These are phyloP conservation scores for Solanum boliviense DNA, from an alignment of 257 asterid species.

Conservation along the genomic window DNA sequence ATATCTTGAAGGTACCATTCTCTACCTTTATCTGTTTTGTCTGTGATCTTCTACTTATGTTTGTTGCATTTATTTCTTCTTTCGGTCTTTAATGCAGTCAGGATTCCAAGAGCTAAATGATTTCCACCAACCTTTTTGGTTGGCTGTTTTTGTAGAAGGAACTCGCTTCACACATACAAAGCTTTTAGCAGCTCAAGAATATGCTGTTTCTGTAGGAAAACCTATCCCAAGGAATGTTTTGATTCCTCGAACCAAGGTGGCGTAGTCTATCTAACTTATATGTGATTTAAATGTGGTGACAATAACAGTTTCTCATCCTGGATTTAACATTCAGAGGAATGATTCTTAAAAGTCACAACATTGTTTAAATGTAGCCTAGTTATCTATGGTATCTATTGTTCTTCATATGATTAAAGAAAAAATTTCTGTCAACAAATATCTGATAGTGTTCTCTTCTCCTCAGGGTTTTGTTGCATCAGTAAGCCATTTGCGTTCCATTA, in stretches of 20 bases:
- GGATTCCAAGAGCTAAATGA: slow-evolving; percentile 37
- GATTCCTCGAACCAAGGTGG: slow-evolving; percentile 81
- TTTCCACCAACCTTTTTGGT: slow-evolving; percentile 64
- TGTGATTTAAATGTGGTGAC: background rate
- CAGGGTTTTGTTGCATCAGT: slow-evolving; percentile 87
- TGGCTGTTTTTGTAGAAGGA: slow-evolving; percentile 77
- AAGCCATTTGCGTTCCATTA: slow-evolving; percentile 47
- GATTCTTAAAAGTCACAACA: background rate
- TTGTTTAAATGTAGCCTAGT: background rate
- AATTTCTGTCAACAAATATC: background rate
- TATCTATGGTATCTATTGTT: background rate
- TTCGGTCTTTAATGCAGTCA: slow-evolving; percentile 37
- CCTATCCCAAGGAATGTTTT: slow-evolving; percentile 65
- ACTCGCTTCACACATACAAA: slow-evolving; percentile 65
- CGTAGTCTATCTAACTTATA: background rate
- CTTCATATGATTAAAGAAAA: background rate
- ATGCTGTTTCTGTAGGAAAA: slow-evolving; percentile 47
- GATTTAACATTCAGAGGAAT: background rate
- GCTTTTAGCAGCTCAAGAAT: slow-evolving; percentile 64
- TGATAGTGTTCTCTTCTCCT: slow-evolving; percentile 1
- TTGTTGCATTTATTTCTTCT: slow-evolving; percentile 6
- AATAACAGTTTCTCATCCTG: background rate
- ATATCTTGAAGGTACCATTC: slow-evolving; percentile 43
- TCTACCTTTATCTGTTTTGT: background rate
- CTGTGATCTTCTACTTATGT: background rate